phyloP scores from a whole-genome alignment of 148 eudicot genomes.

The Linanthus parryae region DNA sequence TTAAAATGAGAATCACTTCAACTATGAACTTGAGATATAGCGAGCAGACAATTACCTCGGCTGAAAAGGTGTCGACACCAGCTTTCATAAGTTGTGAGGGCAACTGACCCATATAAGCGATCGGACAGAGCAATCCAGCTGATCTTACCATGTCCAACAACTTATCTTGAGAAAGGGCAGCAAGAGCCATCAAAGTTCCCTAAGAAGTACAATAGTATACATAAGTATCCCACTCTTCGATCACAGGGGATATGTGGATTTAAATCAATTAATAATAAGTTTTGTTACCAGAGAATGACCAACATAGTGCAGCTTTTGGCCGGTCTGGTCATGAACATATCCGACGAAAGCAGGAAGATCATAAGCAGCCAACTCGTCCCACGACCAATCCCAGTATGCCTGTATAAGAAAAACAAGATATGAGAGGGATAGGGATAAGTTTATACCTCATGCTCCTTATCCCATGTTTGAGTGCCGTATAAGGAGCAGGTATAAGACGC shows the following conservation, averaged over 20 bases:
- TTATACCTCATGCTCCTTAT: no score
- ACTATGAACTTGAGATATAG: no score
- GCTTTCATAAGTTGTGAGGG: constrained; percentile 20
- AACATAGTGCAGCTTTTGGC: constrained; percentile 47
- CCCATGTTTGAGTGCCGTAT: no score
- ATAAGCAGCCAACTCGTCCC: constrained; percentile 61
- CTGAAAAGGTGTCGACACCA: constrained; percentile 28
- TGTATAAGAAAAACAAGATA: constrained; percentile 1
- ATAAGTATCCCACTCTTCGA: not conserved
- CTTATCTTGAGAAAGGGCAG: constrained; percentile 31
- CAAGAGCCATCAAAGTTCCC: constrained; percentile 55
- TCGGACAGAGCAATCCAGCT: constrained; percentile 41
- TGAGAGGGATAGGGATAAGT: no score
- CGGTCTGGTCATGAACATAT: constrained; percentile 37
- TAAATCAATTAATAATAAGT: not conserved
- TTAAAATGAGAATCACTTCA: no score
- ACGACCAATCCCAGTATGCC: constrained; percentile 83
- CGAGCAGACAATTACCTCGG: constrained; percentile 20
- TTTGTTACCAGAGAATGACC: constrained; percentile 56
- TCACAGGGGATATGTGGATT: not conserved
- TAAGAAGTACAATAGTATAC: constrained; percentile 3
- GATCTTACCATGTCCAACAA: constrained; percentile 33
- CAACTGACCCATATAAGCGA: constrained; percentile 37
- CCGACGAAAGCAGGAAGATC: constrained; percentile 52
- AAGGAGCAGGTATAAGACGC: no score